A percentile compares a stretch with the other conserved stretches of the same genome.
Evolutionary conservation across 2,329 filamentous ascomycete species (phyloP).

Genomic region (Coleophoma crateriformis): DNA sequence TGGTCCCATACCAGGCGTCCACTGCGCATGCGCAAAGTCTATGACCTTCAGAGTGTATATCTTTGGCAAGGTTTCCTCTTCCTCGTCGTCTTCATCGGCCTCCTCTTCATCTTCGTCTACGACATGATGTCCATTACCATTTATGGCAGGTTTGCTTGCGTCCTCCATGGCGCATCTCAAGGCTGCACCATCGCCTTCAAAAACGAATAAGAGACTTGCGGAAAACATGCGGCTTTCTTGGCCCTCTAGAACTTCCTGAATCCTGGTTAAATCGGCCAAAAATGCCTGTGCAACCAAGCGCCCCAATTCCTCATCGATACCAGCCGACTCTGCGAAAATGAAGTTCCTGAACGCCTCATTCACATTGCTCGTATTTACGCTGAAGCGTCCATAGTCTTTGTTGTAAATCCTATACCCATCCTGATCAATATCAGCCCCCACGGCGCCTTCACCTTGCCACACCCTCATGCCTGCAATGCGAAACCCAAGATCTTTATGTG

Average conservation of each 20-base stretch:
- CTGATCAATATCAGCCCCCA: constrained; percentile 44
- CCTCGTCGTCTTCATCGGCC: constrained; percentile 48
- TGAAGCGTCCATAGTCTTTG: constrained; percentile 54
- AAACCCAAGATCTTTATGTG: constrained; percentile 55
- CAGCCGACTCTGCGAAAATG: constrained; percentile 51
- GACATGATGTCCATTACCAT: constrained; percentile 25
- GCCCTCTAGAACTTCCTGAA: constrained; percentile 46
- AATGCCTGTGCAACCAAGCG: constrained; percentile 49
- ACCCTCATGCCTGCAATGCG: constrained; percentile 62
- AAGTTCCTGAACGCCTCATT: constrained; percentile 49
- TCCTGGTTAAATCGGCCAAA: constrained; percentile 43
- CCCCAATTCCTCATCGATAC: constrained; percentile 54
- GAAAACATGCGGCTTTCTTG: constrained; percentile 61
- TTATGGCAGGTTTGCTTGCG: constrained; percentile 21
- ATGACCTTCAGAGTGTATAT: constrained; percentile 83
- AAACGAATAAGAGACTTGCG: constrained; percentile 50
- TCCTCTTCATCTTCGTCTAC: constrained; percentile 46
- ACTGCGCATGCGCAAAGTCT: constrained; percentile 91
- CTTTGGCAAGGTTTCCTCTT: constrained; percentile 50
- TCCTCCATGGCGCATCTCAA: constrained; percentile 33
- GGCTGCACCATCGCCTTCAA: constrained; percentile 55
- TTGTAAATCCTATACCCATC: constrained; percentile 55
- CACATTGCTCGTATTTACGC: constrained; percentile 48
- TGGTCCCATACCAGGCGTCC: constrained; percentile 71
- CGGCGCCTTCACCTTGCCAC: constrained; percentile 49